Evolutionary conservation across 2,329 filamentous ascomycete genomes (phyloP).

Genomic region (Xylariaceae sp.): DNA sequence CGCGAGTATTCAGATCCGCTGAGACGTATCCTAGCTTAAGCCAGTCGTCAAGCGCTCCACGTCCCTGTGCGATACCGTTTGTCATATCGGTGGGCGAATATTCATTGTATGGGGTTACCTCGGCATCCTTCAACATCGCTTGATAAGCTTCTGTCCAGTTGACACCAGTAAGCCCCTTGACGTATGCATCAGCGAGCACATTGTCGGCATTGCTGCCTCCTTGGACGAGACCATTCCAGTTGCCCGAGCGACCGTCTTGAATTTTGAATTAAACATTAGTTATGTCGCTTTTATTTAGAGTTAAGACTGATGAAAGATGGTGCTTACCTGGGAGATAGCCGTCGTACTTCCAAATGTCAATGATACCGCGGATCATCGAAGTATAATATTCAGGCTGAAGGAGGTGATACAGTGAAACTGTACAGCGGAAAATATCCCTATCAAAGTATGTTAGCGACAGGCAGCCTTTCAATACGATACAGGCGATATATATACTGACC

Average conservation of each 20-base stretch:
- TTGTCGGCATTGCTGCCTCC: constrained; percentile 59
- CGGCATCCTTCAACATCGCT: constrained; percentile 54
- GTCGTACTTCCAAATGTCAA: constrained; percentile 55
- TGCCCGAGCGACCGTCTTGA: constrained; percentile 51
- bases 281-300: not conserved
- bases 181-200: constrained; percentile 56
- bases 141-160: constrained; percentile 52
- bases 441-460: not conserved
- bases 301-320: not conserved
- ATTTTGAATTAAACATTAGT: no score
- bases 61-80: constrained; percentile 52
- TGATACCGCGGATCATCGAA: constrained; percentile 51
- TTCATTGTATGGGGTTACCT: constrained; percentile 48
- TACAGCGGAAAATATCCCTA: constrained; percentile 49
- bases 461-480: not conserved
- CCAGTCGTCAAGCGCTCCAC: constrained; percentile 58
- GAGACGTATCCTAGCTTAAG: constrained; percentile 53
- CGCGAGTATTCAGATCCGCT: constrained; percentile 43
- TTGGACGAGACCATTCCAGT: constrained; percentile 55
- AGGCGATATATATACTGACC: constrained; percentile 27
- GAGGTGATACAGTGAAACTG: constrained; percentile 49
- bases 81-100: constrained; percentile 47
- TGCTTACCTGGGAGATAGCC: constrained; percentile 37
- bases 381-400: constrained; percentile 49
- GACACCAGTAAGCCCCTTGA: constrained; percentile 48